Evolutionary conservation across 352 stramenopile species (phyloP).

Genomic region (Hyaloperonospora arabidopsidis): DNA sequence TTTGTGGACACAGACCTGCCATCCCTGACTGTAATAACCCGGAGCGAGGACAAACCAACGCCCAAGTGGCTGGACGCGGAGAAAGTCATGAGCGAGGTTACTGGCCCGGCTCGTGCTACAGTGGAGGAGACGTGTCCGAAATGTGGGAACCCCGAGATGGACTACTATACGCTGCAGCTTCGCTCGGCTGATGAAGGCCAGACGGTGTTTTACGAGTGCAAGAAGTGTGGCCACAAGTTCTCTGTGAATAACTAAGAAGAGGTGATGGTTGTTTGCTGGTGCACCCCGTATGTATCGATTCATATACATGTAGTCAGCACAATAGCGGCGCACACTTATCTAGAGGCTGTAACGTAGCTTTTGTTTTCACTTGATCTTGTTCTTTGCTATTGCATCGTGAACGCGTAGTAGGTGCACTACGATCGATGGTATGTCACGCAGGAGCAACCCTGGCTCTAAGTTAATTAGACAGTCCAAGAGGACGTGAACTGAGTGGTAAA

Average conservation of each 20-base stretch:
- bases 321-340: too few species aligned
- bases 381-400: slow-evolving; percentile 89
- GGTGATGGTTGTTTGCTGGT: not conserved
- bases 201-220: slow-evolving; percentile 99
- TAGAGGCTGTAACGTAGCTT: not conserved
- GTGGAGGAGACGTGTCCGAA: slow-evolving; percentile 98
- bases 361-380: slow-evolving; percentile 9
- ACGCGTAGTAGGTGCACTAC: too few species aligned
- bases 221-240: slow-evolving; percentile 90
- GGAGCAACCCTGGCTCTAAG: too few species aligned
- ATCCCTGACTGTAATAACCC: slow-evolving; percentile 66
- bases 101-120: slow-evolving; percentile 84
- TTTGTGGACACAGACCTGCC: slow-evolving; percentile 49
- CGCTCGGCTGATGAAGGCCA: slow-evolving; percentile 98
- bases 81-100: slow-evolving; percentile 73
- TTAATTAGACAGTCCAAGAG: too few species aligned
- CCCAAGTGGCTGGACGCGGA: slow-evolving; percentile 77
- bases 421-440: too few species aligned
- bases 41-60: slow-evolving; percentile 64
- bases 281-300: slow-evolving; percentile 29
- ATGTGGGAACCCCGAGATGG: slow-evolving; percentile 93
- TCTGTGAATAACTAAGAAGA: slow-evolving; percentile 80
- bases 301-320: slow-evolving; percentile 14
- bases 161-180: slow-evolving; percentile 99
- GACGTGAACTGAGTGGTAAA: too few species aligned